phyloP scores from a whole-genome alignment of 2,329 filamentous ascomycete genomes.

The Pseudogymnoascus sp. region DNA sequence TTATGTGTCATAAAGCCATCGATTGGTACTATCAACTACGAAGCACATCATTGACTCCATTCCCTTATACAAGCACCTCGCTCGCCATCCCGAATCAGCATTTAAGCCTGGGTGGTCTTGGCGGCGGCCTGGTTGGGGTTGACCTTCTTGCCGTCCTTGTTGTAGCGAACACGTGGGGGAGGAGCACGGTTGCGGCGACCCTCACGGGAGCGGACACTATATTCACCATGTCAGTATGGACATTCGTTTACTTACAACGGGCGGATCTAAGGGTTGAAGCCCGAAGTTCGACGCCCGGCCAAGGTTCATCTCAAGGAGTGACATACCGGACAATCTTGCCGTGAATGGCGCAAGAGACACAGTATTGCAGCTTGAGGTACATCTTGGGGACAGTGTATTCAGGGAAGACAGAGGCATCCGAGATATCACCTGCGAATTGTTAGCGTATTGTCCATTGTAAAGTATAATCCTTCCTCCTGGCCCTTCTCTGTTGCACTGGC shows the following conservation, averaged over 20 bases:
- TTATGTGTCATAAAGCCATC: conserved; percentile 1
- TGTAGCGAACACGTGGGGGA: conserved; percentile 95
- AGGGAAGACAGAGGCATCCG: conserved; percentile 96
- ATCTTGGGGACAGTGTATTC: conserved; percentile 99
- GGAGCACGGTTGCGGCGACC: conserved; percentile 98
- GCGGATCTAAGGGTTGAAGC: conserved; percentile 22
- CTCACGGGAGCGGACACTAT: conserved; percentile 90
- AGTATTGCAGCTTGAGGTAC: conserved; percentile 99
- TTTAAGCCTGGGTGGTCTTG: conserved; percentile 29
- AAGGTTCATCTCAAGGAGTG: conserved; percentile 52
- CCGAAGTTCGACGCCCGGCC: conserved; percentile 35
- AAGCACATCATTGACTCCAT: conserved; percentile 8
- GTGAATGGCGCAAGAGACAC: conserved; percentile 99
- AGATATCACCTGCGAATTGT: conserved; percentile 82
- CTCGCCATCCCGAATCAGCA: conserved; percentile 15
- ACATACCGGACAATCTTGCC: conserved; percentile 99
- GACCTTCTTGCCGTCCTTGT: conserved; percentile 99
- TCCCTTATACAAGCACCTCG: neutral
- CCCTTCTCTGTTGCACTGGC: neutral
- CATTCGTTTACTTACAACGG: neutral
- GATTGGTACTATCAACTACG: conserved; percentile 8
- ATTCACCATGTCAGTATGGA: conserved; percentile 3
- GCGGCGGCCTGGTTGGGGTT: conserved; percentile 62
- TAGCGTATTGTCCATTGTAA: conserved; percentile 12
- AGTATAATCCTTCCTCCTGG: neutral